Conservation (phyloP, 2,329 filamentous ascomycete genomes). For the Byssothecium circinans region DNA sequence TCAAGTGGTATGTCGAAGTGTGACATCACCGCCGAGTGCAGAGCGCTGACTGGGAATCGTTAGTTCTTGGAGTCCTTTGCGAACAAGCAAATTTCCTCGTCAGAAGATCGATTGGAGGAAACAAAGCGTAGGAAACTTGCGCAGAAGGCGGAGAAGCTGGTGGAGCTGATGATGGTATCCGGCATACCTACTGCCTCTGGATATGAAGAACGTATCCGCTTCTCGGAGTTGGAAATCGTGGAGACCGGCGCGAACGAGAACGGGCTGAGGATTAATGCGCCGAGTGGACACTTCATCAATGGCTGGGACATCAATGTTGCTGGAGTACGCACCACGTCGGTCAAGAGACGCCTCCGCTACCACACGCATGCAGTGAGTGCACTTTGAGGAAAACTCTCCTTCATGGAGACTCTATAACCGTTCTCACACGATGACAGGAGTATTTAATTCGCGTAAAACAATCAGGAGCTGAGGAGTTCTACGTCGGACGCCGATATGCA, state of each 20-base stretch:
- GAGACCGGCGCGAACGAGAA: constrained; percentile 91
- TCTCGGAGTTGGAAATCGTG: constrained; percentile 95
- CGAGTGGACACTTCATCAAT: constrained; percentile 89
- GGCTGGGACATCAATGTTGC: constrained; percentile 97
- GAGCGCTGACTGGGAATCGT: constrained; percentile 20
- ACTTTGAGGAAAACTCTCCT: not conserved
- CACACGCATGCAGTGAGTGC: constrained; percentile 82
- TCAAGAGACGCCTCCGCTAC: constrained; percentile 84
- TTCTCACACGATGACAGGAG: constrained; percentile 58
- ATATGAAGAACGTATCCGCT: constrained; percentile 95
- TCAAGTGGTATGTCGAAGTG: constrained; percentile 70
- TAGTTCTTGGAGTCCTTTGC: constrained; percentile 97
- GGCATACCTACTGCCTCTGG: constrained; percentile 93
- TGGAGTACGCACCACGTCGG: constrained; percentile 75
- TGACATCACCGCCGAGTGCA: constrained; percentile 6
- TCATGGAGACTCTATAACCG: not conserved
- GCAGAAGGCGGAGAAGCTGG: constrained; percentile 88
- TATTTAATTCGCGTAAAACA: constrained; percentile 86
- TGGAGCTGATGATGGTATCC: constrained; percentile 99
- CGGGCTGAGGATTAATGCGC: constrained; percentile 81
- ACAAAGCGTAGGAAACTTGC: constrained; percentile 93
- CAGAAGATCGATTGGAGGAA: constrained; percentile 92
- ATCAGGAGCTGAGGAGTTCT: constrained; percentile 72
- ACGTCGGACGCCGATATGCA: constrained; percentile 82
- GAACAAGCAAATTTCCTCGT: constrained; percentile 94